Base-by-base conservation (phyloP, 805 yeast species). In the Wickerhamiella musiphila region DNA sequence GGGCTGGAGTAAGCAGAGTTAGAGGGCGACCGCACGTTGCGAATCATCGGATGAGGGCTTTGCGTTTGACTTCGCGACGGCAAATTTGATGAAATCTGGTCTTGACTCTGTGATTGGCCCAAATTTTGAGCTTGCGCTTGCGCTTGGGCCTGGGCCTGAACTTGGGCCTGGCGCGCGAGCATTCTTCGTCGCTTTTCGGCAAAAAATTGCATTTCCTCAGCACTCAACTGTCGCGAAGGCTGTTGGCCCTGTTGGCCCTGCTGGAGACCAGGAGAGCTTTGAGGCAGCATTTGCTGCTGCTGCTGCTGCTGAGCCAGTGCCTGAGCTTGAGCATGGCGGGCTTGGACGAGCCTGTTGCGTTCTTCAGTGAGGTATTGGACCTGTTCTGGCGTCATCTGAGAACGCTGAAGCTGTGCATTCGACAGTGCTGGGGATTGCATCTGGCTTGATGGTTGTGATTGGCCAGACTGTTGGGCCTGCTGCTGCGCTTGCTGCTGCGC, bases 201-300 rank as follows among this genome's bases (percentile, higher is more conserved):
- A n/a, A n/a, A n/a, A n/a, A n/a, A n/a, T n/a, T n/a, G n/a, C n/a
- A n/a, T n/a, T n/a, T n/a, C n/a, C n/a, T n/a, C n/a, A n/a, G n/a
- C 32, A 28, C 25, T 26, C 27, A 33, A 41, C 34, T 34, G 41
- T 30, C 33, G 41, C 12, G 36, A 52, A 48, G 14, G 56, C 52
- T 17, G 60, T 55, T 43, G 49, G 53, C 51, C 55, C 33, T 56
- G 64, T 19, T 60, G 49, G 36, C 56, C 64, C 35, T 49, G 29
- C 26, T 33, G 57, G 17, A 24, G n/a, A 17, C 32, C 37, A 27
- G 28, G 33, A 19, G 14, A 23, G 28, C 24, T 4, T 23, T 5
- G 33, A 9, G 33, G 36, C 18, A 14, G 37, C 36, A 18, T 36
- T 23, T 11, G 30, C 23, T 21, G 46, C 22, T 27, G 42, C 26